Conservation (phyloP, 2,329 filamentous ascomycete genomes). For the Fusarium austroafricanum region DNA sequence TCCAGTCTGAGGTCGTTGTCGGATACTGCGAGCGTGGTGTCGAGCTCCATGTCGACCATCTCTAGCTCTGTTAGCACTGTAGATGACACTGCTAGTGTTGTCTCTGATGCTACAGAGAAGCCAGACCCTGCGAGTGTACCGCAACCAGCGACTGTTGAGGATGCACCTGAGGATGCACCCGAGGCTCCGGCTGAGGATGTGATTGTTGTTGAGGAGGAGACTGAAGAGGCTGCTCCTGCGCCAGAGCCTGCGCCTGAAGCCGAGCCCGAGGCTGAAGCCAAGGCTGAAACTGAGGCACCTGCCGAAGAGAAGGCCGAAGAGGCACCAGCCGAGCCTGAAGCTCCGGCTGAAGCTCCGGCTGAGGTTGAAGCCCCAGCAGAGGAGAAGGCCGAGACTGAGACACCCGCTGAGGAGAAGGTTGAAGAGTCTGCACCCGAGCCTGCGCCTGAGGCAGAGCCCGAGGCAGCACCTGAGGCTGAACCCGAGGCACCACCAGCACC, state of each 20-base stretch:
- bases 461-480: slow-evolving; percentile 20
- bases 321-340: background rate
- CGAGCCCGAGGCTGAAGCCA: background rate
- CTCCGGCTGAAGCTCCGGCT: background rate
- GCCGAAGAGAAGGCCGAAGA: background rate
- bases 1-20: slow-evolving; percentile 34
- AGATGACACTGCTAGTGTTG: slow-evolving; percentile 31
- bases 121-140: slow-evolving; percentile 26
- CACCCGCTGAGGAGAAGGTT: background rate
- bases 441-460: background rate
- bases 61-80: slow-evolving; percentile 23
- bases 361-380: background rate
- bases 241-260: slow-evolving; percentile 2
- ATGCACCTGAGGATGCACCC: slow-evolving; percentile 11
- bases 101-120: slow-evolving; percentile 43
- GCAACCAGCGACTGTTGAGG: slow-evolving; percentile 29
- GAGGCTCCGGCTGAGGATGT: slow-evolving; percentile 16
- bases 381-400: background rate
- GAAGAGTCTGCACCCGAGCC: background rate
- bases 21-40: slow-evolving; percentile 36
- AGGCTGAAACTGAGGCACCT: background rate
- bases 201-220: slow-evolving; percentile 12
- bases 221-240: background rate
- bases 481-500: slow-evolving; percentile 8
- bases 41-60: slow-evolving; percentile 38